These are phyloP conservation scores for Ceratobasidium sp. DNA, from an alignment of 1,284 basidiomycete species.

Conservation along the genomic window DNA sequence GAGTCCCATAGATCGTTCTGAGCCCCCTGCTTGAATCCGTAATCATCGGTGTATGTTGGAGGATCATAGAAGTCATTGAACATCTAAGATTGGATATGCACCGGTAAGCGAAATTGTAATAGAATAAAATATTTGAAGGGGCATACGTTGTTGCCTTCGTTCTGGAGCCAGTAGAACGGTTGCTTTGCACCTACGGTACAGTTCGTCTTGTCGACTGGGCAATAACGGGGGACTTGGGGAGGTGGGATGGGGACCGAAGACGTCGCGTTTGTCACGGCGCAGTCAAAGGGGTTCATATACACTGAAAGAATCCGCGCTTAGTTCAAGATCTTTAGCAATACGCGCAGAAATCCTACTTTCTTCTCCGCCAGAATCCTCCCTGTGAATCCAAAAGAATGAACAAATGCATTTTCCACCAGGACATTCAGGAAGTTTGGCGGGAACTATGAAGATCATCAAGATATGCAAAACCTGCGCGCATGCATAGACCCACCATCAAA, in stretches of 20 bases:
- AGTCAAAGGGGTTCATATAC: constrained; percentile 79
- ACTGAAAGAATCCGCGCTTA: constrained; percentile 48
- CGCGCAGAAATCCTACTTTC: constrained; percentile 53
- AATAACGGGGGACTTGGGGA: constrained; percentile 61
- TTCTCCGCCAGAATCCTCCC: constrained; percentile 48
- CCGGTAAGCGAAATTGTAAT: background rate
- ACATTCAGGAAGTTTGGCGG: constrained; percentile 65
- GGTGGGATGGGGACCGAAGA: constrained; percentile 61
- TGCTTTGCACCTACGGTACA: constrained; percentile 71
- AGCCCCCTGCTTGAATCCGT: constrained; percentile 64
- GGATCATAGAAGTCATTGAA: constrained; percentile 61
- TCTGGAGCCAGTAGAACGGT: constrained; percentile 70
- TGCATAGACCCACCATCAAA: constrained; percentile 55
- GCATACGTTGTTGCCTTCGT: constrained; percentile 63
- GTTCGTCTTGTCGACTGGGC: constrained; percentile 60
- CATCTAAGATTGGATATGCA: constrained; percentile 50
- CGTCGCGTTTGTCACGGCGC: constrained; percentile 60
- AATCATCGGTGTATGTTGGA: constrained; percentile 63
- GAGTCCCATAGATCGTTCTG: constrained; percentile 65
- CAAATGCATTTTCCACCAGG: constrained; percentile 69
- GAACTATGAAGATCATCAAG: constrained; percentile 2
- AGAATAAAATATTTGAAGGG: background rate
- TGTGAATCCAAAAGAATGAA: constrained; percentile 75
- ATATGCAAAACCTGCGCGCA: constrained; percentile 49
- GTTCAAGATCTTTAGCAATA: constrained; percentile 36